Percentiles rank a stretch among this genome's conserved stretches.
phyloP scores from a whole-genome alignment of 306 rosid genomes.

The Rosa multiflora region DNA sequence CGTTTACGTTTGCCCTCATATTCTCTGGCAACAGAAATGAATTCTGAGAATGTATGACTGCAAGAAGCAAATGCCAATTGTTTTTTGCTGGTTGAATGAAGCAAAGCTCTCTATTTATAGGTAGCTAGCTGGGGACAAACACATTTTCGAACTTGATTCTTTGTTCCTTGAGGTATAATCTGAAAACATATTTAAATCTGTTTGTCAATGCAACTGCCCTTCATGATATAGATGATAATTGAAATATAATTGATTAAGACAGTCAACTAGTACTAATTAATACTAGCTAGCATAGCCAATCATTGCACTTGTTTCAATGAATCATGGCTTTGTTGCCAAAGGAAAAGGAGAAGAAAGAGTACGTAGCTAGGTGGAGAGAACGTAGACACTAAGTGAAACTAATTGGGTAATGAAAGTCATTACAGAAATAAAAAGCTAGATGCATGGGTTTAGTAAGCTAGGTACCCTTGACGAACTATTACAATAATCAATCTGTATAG shows the following conservation, averaged over 20 bases:
- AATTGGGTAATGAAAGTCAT: neutral
- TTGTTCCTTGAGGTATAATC: neutral
- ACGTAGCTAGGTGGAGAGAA: neutral
- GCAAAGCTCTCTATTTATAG: neutral
- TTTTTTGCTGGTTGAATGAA: constrained; percentile 3
- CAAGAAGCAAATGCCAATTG: neutral
- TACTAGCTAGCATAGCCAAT: neutral
- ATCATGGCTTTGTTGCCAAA: neutral
- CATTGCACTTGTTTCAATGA: neutral
- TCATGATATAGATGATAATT: constrained; percentile 5
- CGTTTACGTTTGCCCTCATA: constrained; percentile 7
- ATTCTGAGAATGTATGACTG: neutral
- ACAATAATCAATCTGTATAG: neutral
- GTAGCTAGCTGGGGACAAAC: neutral
- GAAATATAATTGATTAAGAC: neutral
- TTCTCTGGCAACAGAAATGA: neutral
- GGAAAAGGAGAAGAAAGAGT: neutral
- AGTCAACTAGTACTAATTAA: neutral
- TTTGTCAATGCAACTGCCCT: neutral
- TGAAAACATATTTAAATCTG: neutral
- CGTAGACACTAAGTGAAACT: neutral
- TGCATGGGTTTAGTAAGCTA: no score
- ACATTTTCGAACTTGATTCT: neutral
- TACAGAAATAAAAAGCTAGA: no score
- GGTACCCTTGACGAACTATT: neutral